A percentile compares a stretch with the other conserved stretches of the same genome.
These are phyloP conservation scores for Przewalskia tangutica DNA, from an alignment of 257 asterid genomes.

Conservation along the genomic window DNA sequence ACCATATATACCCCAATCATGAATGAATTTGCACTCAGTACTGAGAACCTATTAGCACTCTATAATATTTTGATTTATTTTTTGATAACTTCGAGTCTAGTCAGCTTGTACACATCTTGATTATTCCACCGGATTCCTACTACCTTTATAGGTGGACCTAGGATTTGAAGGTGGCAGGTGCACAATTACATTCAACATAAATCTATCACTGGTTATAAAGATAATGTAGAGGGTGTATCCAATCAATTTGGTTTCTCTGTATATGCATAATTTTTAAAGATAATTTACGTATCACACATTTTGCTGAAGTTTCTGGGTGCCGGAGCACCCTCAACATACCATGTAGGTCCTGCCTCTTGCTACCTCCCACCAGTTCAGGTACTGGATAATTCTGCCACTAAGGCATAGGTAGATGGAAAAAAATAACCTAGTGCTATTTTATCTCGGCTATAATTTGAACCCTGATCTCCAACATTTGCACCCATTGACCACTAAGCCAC, in stretches of 20 bases:
- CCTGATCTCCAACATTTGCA: background rate
- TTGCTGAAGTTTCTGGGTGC: background rate
- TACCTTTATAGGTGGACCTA: background rate
- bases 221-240: background rate
- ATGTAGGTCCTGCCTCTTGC: no score
- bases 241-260: background rate
- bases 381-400: background rate
- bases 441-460: background rate
- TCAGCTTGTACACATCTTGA: background rate
- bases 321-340: background rate
- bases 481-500: background rate
- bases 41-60: background rate
- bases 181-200: background rate
- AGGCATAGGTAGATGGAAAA: background rate
- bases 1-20: background rate
- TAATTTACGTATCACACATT: background rate
- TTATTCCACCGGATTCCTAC: background rate
- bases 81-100: background rate
- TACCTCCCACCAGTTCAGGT: background rate
- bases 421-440: background rate
- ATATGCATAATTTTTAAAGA: background rate
- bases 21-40: background rate
- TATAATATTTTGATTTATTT: background rate
- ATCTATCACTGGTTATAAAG: background rate
- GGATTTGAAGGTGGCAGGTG: background rate